phyloP scores from a whole-genome alignment of 306 rosid genomes.

The Glycine soja region DNA sequence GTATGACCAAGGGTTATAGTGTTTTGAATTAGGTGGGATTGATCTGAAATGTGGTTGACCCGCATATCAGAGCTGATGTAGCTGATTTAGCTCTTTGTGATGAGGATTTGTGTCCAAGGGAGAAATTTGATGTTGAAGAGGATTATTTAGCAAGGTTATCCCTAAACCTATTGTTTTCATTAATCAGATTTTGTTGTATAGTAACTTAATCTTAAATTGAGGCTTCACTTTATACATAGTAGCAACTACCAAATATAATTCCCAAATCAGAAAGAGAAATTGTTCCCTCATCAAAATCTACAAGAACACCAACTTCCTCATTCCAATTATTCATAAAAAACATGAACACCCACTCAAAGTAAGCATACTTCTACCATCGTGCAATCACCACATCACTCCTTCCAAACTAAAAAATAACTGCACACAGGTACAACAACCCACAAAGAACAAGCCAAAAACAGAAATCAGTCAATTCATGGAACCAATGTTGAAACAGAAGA shows the following conservation, averaged over 20 bases:
- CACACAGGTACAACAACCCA: neutral
- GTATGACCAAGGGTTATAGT: slow-evolving; percentile 18
- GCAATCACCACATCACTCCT: neutral
- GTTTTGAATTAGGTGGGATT: slow-evolving; percentile 75
- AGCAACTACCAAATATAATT: neutral
- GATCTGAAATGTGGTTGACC: slow-evolving; percentile 77
- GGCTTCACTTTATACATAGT: neutral
- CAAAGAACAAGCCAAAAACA: neutral
- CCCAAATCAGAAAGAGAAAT: neutral
- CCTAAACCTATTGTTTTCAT: slow-evolving; percentile 19
- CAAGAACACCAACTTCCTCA: neutral
- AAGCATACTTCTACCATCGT: neutral
- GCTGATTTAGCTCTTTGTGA: slow-evolving; percentile 77
- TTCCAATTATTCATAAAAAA: neutral
- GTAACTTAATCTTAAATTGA: slow-evolving; percentile 37
- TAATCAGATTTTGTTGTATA: slow-evolving; percentile 33
- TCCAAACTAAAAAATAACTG: neutral
- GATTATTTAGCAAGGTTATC: slow-evolving; percentile 67
- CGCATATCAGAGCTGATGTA: slow-evolving; percentile 82
- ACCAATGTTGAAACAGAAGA: neutral
- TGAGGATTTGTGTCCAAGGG: slow-evolving; percentile 73
- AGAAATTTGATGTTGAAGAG: slow-evolving; percentile 69
- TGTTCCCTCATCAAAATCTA: neutral
- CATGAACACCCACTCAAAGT: neutral
- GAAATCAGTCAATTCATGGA: neutral